Percentiles rank a stretch among this genome's conserved stretches.
Conservation (phyloP, 1,284 basidiomycete genomes). For the Apiotrichum montevideense region DNA sequence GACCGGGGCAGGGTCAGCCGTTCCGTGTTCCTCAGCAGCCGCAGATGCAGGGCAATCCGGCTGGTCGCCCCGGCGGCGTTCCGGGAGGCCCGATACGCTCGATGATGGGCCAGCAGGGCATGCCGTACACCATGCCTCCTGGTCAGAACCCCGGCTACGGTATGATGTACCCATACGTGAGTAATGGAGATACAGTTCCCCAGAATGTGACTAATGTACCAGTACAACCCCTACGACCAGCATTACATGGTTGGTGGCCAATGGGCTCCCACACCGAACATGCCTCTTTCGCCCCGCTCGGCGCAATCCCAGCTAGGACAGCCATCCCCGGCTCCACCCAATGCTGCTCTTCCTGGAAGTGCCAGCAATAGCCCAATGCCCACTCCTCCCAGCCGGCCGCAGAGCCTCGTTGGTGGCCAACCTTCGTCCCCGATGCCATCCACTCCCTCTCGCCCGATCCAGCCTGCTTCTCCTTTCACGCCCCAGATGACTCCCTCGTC, state of each 20-base stretch:
- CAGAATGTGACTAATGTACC: slow-evolving; percentile 13
- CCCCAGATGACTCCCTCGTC: slow-evolving; percentile 21
- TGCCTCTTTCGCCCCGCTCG: slow-evolving; percentile 34
- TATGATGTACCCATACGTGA: slow-evolving; percentile 25
- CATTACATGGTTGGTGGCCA: slow-evolving; percentile 21
- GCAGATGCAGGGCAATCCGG: slow-evolving; percentile 16
- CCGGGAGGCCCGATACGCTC: slow-evolving; percentile 8
- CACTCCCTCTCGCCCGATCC: slow-evolving; percentile 28
- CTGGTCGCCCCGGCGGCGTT: slow-evolving; percentile 11
- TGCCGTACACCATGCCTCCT: slow-evolving; percentile 27
- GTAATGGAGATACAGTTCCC: slow-evolving; percentile 19
- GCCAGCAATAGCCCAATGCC: slow-evolving; percentile 31
- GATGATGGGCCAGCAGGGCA: slow-evolving; percentile 12
- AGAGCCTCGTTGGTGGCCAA: slow-evolving; percentile 24
- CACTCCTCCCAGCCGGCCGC: slow-evolving; percentile 35
- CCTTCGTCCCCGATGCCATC: slow-evolving; percentile 29
- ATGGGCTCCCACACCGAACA: slow-evolving; percentile 25
- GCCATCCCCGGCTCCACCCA: slow-evolving; percentile 28
- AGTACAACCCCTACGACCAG: slow-evolving; percentile 18
- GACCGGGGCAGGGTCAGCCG: slow-evolving; percentile 19
- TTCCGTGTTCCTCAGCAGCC: slow-evolving; percentile 20
- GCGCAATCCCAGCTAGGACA: slow-evolving; percentile 24
- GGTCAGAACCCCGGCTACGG: slow-evolving; percentile 23
- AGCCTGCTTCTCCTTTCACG: slow-evolving; percentile 22
- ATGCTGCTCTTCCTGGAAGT: slow-evolving; percentile 26